phyloP scores from a whole-genome alignment of 192 early-diverging fungal genomes.

The Gonapodya prolifera region DNA sequence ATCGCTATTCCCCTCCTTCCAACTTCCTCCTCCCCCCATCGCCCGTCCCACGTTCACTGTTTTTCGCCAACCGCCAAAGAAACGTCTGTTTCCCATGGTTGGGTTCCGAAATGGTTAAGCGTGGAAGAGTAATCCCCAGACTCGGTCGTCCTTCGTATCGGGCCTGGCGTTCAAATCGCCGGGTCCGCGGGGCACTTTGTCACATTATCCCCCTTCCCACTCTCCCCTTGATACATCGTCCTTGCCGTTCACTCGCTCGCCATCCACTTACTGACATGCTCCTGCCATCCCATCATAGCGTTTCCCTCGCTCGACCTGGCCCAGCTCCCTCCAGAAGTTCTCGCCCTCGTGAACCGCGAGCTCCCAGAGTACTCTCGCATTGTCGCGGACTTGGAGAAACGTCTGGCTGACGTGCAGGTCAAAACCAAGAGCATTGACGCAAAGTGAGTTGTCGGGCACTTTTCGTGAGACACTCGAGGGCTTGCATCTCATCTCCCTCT shows the following conservation, averaged over 20 bases:
- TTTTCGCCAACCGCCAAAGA: not conserved
- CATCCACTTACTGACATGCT: not conserved
- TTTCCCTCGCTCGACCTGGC: not conserved
- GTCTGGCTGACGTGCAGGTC: not conserved
- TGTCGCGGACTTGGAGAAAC: not conserved
- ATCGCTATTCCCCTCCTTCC: too few relatives aligned
- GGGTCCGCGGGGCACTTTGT: too few relatives aligned
- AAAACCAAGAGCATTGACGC: not conserved
- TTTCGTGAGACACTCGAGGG: too few relatives aligned
- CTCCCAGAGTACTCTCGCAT: not conserved
- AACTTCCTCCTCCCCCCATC: too few relatives aligned
- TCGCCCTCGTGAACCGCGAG: not conserved
- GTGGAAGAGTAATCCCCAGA: not conserved
- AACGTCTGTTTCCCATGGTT: not conserved
- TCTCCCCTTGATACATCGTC: not conserved
- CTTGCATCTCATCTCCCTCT: too few relatives aligned
- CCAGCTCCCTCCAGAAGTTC: not conserved
- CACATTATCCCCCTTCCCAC: too few relatives aligned
- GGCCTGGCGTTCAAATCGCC: too few relatives aligned
- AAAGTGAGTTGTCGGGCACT: not conserved
- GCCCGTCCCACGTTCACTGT: not conserved
- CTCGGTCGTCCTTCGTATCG: too few relatives aligned
- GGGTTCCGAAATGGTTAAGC: not conserved
- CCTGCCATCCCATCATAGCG: not conserved
- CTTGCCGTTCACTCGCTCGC: not conserved